Evolutionary conservation across 805 yeast species (phyloP).

Genomic region (Ogataea chonburiensis): DNA sequence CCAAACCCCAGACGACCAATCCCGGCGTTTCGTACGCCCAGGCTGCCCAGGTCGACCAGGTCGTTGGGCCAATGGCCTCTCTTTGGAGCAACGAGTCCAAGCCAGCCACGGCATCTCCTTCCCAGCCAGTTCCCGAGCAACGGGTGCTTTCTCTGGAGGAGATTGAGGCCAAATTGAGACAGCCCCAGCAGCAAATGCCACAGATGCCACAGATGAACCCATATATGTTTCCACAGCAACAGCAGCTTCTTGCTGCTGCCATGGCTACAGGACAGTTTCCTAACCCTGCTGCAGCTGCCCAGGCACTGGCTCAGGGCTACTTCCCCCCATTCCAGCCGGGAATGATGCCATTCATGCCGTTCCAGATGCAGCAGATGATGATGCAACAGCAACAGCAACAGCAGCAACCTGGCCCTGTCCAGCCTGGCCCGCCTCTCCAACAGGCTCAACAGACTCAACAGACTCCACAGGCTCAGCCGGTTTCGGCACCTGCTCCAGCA

Average conservation of each 20-base stretch:
- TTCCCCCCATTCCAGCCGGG: slow-evolving; percentile 28
- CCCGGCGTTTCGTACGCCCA: slow-evolving; percentile 41
- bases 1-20: slow-evolving; percentile 23
- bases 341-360: slow-evolving; percentile 26
- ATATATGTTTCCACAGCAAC: slow-evolving; percentile 33
- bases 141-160: slow-evolving; percentile 74
- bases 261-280: slow-evolving; percentile 36
- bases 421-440: slow-evolving; percentile 21
- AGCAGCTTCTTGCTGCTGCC: slow-evolving; percentile 31
- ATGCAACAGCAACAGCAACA: slow-evolving; percentile 11
- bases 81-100: slow-evolving; percentile 51
- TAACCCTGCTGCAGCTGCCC: slow-evolving; percentile 32
- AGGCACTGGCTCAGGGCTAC: slow-evolving; percentile 33
- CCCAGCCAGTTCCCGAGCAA: slow-evolving; percentile 29
- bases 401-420: slow-evolving; percentile 24
- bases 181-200: slow-evolving; percentile 34
- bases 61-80: slow-evolving; percentile 68
- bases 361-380: slow-evolving; percentile 17
- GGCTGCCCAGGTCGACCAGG: slow-evolving; percentile 42
- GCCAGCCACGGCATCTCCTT: slow-evolving; percentile 25
- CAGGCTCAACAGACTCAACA: slow-evolving; percentile 11
- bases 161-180: slow-evolving; percentile 73
- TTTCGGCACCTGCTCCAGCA: not conserved
- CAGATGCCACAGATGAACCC: slow-evolving; percentile 22
- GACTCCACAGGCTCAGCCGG: slow-evolving; percentile 18